A percentile compares a stretch with the other conserved stretches of the same genome.
phyloP scores from a whole-genome alignment of 306 rosid genomes.

The Hylodesmum podocarpum region DNA sequence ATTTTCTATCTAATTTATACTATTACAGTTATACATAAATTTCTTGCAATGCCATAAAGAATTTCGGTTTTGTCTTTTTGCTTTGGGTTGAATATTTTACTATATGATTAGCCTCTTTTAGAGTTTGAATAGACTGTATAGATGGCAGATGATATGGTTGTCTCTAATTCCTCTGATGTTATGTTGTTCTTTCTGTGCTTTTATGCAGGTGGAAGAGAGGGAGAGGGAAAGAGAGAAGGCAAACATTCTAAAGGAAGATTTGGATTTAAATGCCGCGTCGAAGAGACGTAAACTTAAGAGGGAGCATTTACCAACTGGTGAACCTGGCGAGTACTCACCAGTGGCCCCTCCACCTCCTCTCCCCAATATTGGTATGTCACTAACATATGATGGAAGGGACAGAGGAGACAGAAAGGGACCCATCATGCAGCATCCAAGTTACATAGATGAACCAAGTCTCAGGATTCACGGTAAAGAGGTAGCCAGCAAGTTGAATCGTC shows the following conservation, averaged over 20 bases:
- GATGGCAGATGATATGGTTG: not conserved
- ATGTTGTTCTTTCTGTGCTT: conserved; percentile 7
- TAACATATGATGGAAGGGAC: conserved; percentile 84
- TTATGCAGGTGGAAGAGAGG: conserved; percentile 56
- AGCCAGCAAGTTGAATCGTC: conserved; percentile 81
- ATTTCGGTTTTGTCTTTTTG: not conserved
- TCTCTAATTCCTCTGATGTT: not conserved
- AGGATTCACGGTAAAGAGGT: conserved; percentile 87
- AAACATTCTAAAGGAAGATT: conserved; percentile 75
- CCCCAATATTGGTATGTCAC: conserved; percentile 54
- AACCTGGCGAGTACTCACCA: conserved; percentile 93
- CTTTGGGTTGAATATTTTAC: not conserved
- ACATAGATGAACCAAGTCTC: conserved; percentile 74
- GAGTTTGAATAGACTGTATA: not conserved
- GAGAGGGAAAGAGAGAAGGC: conserved; percentile 84
- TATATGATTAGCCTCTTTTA: not conserved
- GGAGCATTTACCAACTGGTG: conserved; percentile 73
- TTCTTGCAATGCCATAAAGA: not conserved
- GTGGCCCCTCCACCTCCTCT: conserved; percentile 76
- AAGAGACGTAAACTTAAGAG: conserved; percentile 94
- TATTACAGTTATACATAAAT: not conserved
- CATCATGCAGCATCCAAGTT: conserved; percentile 57
- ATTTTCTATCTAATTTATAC: conserved; percentile 1
- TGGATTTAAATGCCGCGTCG: conserved; percentile 69
- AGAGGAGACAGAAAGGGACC: conserved; percentile 92